These are phyloP conservation scores for Cercospora sesami DNA, from an alignment of 2,329 filamentous ascomycete species.

Conservation along the genomic window DNA sequence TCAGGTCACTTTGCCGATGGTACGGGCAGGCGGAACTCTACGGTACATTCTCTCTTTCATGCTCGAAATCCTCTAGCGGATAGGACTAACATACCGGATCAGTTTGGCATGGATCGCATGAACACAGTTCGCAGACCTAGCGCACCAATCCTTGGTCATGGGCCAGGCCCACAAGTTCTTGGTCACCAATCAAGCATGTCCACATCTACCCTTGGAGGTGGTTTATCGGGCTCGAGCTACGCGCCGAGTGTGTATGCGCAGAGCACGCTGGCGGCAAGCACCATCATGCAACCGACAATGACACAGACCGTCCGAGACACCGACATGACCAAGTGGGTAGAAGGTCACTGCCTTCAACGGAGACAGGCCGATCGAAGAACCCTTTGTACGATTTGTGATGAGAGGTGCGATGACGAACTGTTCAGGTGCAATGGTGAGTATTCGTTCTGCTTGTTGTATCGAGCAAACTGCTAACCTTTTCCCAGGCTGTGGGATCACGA, in stretches of 20 bases:
- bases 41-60: conserved; percentile 48
- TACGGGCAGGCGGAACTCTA: conserved; percentile 82
- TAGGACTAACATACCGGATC: conserved; percentile 37
- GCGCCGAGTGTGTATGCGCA: conserved; percentile 81
- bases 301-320: conserved; percentile 77
- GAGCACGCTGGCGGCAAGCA: conserved; percentile 81
- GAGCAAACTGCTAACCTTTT: conserved; percentile 23
- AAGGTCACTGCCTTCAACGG: conserved; percentile 78
- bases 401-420: conserved; percentile 70
- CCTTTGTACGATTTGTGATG: conserved; percentile 73
- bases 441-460: conserved; percentile 1
- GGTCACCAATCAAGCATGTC: conserved; percentile 64
- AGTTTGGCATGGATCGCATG: conserved; percentile 74
- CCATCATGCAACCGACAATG: conserved; percentile 81
- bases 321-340: conserved; percentile 77
- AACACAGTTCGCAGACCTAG: conserved; percentile 63
- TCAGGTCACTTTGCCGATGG: conserved; percentile 75
- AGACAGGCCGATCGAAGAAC: conserved; percentile 59
- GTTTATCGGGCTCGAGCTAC: conserved; percentile 52
- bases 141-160: conserved; percentile 54
- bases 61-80: conserved; percentile 31
- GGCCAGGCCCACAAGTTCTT: conserved; percentile 50
- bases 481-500: conserved; percentile 56
- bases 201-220: conserved; percentile 61
- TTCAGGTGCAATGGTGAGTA: conserved; percentile 66